A percentile compares a stretch with the other conserved stretches of the same genome.
Evolutionary conservation across 495 filamentous ascomycete genomes (phyloP).

Genomic region (Margaritispora aquatica): DNA sequence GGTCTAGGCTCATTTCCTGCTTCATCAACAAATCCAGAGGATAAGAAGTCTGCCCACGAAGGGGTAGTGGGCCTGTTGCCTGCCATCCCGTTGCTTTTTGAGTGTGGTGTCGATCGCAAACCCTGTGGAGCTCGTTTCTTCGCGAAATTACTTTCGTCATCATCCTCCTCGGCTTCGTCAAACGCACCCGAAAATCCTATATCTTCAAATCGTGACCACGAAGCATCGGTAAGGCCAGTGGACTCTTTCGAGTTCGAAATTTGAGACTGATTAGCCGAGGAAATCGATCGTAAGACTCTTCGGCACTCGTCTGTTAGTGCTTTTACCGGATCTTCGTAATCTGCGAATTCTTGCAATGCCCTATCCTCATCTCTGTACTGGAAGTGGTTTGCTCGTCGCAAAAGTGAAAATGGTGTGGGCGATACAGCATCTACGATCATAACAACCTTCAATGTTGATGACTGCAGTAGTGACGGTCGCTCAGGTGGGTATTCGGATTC

Average conservation of each 20-base stretch:
- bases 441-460: slow-evolving; percentile 77
- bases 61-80: slow-evolving; percentile 80
- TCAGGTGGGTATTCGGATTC: slow-evolving; percentile 94
- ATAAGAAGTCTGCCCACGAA: slow-evolving; percentile 78
- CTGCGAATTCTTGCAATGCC: slow-evolving; percentile 73
- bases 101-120: slow-evolving; percentile 52
- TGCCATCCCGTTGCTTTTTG: slow-evolving; percentile 45
- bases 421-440: slow-evolving; percentile 97
- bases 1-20: slow-evolving; percentile 44
- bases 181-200: slow-evolving; percentile 78
- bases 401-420: slow-evolving; percentile 84
- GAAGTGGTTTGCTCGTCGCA: slow-evolving; percentile 90
- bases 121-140: slow-evolving; percentile 25
- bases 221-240: slow-evolving; percentile 70
- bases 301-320: slow-evolving; percentile 91
- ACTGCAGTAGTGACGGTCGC: slow-evolving; percentile 68
- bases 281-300: slow-evolving; percentile 82
- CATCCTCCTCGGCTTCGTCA: slow-evolving; percentile 65
- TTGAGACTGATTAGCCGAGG: slow-evolving; percentile 78
- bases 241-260: slow-evolving; percentile 49
- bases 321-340: slow-evolving; percentile 82
- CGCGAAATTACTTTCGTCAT: slow-evolving; percentile 28
- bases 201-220: slow-evolving; percentile 96
- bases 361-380: slow-evolving; percentile 86
- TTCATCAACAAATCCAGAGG: slow-evolving; percentile 83